A percentile compares a stretch with the other conserved stretches of the same genome.
Conservation (phyloP, 2,329 filamentous ascomycete species). For the Gnomoniopsis sp. region DNA sequence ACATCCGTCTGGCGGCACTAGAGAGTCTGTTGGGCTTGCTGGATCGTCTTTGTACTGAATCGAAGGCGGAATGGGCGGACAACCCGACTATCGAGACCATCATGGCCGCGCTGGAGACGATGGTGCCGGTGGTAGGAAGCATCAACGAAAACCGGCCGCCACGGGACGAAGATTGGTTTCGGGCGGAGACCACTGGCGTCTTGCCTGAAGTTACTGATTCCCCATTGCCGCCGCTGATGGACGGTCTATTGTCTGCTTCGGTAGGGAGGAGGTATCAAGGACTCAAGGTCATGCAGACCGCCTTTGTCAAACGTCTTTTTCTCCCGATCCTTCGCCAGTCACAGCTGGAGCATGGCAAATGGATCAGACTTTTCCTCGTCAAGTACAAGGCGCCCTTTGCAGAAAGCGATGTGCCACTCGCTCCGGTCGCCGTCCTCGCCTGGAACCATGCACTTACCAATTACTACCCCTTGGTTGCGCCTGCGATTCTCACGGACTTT, state of each 20-base stretch:
- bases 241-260: background rate
- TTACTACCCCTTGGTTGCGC: background rate
- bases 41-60: background rate
- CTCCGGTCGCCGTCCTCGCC: background rate
- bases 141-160: conserved; percentile 9
- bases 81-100: background rate
- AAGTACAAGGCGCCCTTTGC: conserved; percentile 1
- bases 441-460: background rate
- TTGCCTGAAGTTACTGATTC: background rate
- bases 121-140: conserved; percentile 8
- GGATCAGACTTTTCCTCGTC: conserved; percentile 8
- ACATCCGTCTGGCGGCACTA: conserved; percentile 8
- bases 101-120: background rate
- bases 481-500: background rate
- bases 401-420: background rate
- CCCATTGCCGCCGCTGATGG: conserved; percentile 5
- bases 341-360: conserved; percentile 2
- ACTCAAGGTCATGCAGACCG: background rate
- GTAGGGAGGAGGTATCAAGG: background rate
- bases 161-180: background rate
- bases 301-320: conserved; percentile 2
- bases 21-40: conserved; percentile 12
- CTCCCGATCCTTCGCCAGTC: conserved; percentile 1
- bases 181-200: conserved; percentile 1
- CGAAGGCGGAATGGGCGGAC: background rate